Evolutionary conservation across 306 rosid species (phyloP).

Genomic region (Geum urbanum): DNA sequence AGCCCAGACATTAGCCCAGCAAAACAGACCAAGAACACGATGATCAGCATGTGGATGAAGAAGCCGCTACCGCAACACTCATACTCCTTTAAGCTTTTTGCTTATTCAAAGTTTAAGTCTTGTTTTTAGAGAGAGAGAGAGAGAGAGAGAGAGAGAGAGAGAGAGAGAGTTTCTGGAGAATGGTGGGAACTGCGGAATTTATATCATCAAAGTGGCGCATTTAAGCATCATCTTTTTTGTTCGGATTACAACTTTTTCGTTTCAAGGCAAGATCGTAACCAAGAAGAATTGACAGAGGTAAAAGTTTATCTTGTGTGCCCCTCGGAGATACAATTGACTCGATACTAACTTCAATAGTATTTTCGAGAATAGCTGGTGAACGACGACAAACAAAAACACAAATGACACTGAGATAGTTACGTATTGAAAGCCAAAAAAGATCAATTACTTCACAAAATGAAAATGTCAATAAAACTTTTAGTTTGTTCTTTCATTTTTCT

Average conservation of each 20-base stretch:
- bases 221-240: not conserved
- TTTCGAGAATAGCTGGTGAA: not conserved
- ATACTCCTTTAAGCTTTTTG: conserved; percentile 22
- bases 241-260: not conserved
- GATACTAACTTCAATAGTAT: not conserved
- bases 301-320: not conserved
- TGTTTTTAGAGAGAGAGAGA: too few relatives aligned
- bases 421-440: not conserved
- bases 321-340: too few relatives aligned
- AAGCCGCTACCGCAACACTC: conserved; percentile 52
- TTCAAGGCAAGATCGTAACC: too few relatives aligned
- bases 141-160: too few relatives aligned
- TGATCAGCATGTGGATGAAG: conserved; percentile 46
- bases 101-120: too few relatives aligned
- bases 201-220: not conserved
- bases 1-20: conserved; percentile 98
- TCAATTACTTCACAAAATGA: too few relatives aligned
- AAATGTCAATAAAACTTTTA: too few relatives aligned
- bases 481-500: too few relatives aligned
- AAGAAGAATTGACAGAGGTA: not conserved
- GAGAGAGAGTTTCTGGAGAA: not conserved
- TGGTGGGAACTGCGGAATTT: conserved; percentile 18
- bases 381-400: too few relatives aligned
- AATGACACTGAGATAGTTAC: not conserved
- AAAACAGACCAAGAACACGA: conserved; percentile 57